Evolutionary conservation across 176 grass and related monocot genomes (phyloP), one percentile per base, ranked within the genome.

Genomic region (Zea mays): DNA sequence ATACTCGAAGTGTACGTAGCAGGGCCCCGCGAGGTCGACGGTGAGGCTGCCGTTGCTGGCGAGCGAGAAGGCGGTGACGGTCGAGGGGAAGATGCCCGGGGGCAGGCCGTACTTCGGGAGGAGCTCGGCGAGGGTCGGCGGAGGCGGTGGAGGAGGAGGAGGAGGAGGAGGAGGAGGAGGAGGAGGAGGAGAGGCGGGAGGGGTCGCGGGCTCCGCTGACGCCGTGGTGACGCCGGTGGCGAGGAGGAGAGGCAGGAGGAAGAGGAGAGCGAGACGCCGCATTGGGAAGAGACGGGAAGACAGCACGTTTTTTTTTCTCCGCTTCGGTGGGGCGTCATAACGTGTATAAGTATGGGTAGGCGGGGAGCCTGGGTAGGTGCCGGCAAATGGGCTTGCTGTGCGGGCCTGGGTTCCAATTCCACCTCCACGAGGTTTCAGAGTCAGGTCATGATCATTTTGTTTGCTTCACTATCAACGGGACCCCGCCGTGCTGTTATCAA

Each of bases 41-140:
- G 51, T 12, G 64, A 93, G 87, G 81, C 78, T 85, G 49, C 91
- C 91, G 68, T 77, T 79, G 40, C 54, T 15, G 35, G 88, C 75
- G 41, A 90, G 75, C 10, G 88, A 85, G 91, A 90, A 93, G 85
- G 78, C 65, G 16, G 88, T 83, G 58, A 93, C 91, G 10, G 39
- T 81, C 64, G 85, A 51, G 11, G 91, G 91, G 88, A 93, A 93
- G 63, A 93, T 39, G 27, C 91, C 91, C 41, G 71, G 58, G 0
- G 91, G 91, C 11, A 93, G 82, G 47, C 85, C 91, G 71, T 83
- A 90, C 11, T 73, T 65, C n/a, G 88, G 85, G 42, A 93, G 88
- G 63, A 93, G 48, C 15, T 93, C 88, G 82, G 87, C 87, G 82
- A 93, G 79, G 52, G 85, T 86, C 16, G 10, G 58, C 5, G 45